Evolutionary conservation across 768 basidiomycete genomes (phyloP), one percentile per base, ranked within the genome.

Genomic region (Naematelia encephala): DNA sequence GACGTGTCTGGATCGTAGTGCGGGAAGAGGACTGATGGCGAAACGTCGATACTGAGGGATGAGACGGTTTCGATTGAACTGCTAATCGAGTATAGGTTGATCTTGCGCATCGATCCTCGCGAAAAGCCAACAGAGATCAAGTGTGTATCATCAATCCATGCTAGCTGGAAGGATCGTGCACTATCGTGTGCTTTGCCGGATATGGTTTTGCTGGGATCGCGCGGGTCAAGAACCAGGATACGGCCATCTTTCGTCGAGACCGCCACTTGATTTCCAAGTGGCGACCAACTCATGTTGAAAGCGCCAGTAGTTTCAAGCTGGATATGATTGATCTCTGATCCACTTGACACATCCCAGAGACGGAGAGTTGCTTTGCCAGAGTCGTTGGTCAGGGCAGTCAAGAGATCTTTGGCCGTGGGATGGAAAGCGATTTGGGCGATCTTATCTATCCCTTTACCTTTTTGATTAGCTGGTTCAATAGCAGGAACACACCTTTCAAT

Each of bases 1-100:
- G 54, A 45, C 0, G 78, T 80, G 57, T 80, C 79, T 25, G 71
- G 55, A 56, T 80, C 79, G 58, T 69, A 74, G 42, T 61, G 59
- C 3, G 78, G 78, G 62, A 77, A 77, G 4, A 80, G 68, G 1
- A 77, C 71, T 0, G 77, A 72, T 0, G 78, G 78, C 1, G 78
- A 78, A 22, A 78, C 70, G 53, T 80, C 78, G 43, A 80, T 69
- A 4, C 60, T 60, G 2, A 66, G 46, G 25, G 64, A 63, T 11
- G 57, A 59, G 3, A 72, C 23, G 8, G 59, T 62, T 26, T 61
- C 44, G 39, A 75, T 60, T 5, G 48, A 25, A 28, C 23, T 5
- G 13, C 45, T 27, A 45, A 74, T 42, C 2, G 34, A 1, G 62
- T 76, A 74, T 11, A 78, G 63, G 43, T 73, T 69, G 54, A 79